These are phyloP conservation scores for Wilcoxina mikolae DNA, from an alignment of 495 filamentous ascomycete species.

Conservation along the genomic window DNA sequence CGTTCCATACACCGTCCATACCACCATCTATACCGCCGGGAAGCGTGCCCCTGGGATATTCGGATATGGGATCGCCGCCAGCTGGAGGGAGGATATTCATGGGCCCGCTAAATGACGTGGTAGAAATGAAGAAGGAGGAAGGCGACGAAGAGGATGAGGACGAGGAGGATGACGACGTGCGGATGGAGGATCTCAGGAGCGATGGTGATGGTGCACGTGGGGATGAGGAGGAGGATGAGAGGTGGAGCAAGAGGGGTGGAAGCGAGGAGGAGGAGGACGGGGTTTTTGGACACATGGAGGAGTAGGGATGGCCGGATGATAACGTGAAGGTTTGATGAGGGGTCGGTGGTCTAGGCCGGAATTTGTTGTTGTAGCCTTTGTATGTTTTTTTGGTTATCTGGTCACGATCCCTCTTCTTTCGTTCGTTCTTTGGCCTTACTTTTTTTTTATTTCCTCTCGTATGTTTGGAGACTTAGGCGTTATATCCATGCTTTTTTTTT, in stretches of 20 bases:
- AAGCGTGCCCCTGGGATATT: constrained; percentile 36
- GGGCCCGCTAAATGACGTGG: constrained; percentile 26
- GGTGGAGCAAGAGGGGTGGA: constrained; percentile 20
- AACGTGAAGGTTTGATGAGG: background rate
- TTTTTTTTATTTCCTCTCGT: constrained; percentile 16
- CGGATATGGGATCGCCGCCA: constrained; percentile 38
- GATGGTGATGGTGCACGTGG: too few relatives aligned
- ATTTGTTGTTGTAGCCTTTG: background rate
- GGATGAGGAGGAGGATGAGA: constrained; percentile 54
- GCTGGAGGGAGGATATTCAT: constrained; percentile 23
- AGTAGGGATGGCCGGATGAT: constrained; percentile 36
- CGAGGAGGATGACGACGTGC: constrained; percentile 28
- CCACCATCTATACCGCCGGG: constrained; percentile 61
- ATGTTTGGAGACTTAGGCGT: constrained; percentile 10
- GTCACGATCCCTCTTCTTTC: background rate
- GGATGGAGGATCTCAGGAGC: constrained; percentile 24
- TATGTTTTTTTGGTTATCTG: background rate
- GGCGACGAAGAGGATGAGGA: constrained; percentile 21
- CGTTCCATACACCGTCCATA: constrained; percentile 67
- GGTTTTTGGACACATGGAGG: constrained; percentile 92
- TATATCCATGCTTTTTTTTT: constrained; percentile 7
- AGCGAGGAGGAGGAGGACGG: constrained; percentile 89
- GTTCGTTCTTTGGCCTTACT: constrained; percentile 11
- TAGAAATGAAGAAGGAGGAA: constrained; percentile 21
- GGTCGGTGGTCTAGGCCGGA: background rate